Percentiles rank a stretch among this genome's conserved stretches.
phyloP scores from a whole-genome alignment of 208 protist species.

The Acanthamoeba royreba region DNA sequence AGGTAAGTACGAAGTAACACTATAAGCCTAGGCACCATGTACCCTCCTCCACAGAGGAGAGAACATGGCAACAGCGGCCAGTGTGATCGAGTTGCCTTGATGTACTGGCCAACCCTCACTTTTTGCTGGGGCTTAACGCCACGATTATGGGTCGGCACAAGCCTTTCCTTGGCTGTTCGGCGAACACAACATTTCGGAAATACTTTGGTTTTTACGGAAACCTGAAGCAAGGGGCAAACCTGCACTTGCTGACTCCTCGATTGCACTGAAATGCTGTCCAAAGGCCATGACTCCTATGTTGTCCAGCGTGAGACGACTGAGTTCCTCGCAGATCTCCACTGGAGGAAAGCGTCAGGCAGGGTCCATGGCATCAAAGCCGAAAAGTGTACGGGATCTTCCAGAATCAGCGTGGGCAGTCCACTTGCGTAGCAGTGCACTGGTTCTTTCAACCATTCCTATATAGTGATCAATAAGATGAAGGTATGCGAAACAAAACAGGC shows the following conservation, averaged over 20 bases:
- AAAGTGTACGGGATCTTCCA: not conserved
- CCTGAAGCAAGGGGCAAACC: no score
- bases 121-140: no score
- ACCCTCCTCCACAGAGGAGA: not conserved
- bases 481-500: no score
- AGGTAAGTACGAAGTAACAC: not conserved
- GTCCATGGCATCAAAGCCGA: not conserved
- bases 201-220: no score
- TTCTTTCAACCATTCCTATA: not conserved
- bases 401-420: not conserved
- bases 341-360: not conserved
- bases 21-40: not conserved
- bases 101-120: no score
- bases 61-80: not conserved
- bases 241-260: not conserved
- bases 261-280: not conserved
- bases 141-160: not conserved
- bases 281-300: constrained; percentile 34
- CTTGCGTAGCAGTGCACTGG: not conserved
- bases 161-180: not conserved
- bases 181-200: no score
- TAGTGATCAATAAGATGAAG: no score
- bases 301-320: not conserved
- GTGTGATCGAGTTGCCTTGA: no score
- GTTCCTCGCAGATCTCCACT: not conserved